Evolutionary conservation across 352 stramenopile genomes (phyloP), one percentile per base, ranked within the genome.

Genomic region (Globisporangium spinosum): DNA sequence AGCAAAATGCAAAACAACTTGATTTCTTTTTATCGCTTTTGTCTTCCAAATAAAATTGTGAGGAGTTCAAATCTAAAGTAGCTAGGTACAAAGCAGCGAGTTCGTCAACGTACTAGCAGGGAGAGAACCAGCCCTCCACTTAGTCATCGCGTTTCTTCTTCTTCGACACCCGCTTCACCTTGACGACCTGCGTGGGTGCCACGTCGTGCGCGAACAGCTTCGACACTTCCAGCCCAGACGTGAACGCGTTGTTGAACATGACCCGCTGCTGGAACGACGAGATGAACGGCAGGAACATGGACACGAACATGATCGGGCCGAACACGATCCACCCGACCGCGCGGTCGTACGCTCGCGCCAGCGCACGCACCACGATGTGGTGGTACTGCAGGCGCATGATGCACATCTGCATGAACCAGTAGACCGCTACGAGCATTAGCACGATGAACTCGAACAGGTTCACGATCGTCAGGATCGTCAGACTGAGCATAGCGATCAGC

Each of bases 161-260:
- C 79, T 96, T 96, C 40, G 89, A 87, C 34, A 92, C 79, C 35
- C 83, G 83, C 79, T 96, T 96, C 49, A 93, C 84, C 78, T 94
- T 96, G 66, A 94, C 84, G 22, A 93, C 82, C 68, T 92, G 85
- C 27, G 82, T 74, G 23, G 85, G 84, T 1, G 85, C 85, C 64
- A 91, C 88, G 40, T 96, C 88, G 76, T 96, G 85, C 22, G 88
- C 79, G 67, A 96, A 94, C 35, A 96, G 85, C 77, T 94, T 96
- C 65, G 88, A 94, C 58, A 96, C 88, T 67, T 96, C 88, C 8
- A 96, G 72, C 35, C 88, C 88, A 13, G 88, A 93, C 58, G 86
- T 96, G 71, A 96, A 96, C 27, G 88, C 88, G 67, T 90, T 93
- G 78, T 96, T 96, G 70, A 96, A 96, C 88, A 96, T 96, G 62